These are phyloP conservation scores for Malassezia brasiliensis DNA, from an alignment of 1,284 basidiomycete species.

Conservation along the genomic window DNA sequence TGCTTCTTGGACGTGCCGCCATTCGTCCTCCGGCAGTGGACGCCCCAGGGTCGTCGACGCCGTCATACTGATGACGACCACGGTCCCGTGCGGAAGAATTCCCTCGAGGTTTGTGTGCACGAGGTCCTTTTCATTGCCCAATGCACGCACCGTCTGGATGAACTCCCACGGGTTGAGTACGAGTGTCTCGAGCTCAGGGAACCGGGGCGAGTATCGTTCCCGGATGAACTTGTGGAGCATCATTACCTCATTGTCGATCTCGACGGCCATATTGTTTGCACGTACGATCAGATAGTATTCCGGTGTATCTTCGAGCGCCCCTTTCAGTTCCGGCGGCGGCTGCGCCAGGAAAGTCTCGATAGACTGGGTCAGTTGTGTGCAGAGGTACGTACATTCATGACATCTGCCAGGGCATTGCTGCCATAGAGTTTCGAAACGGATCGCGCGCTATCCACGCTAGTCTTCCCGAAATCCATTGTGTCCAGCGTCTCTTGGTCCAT, in stretches of 20 bases:
- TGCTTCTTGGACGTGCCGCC: slow-evolving; percentile 71
- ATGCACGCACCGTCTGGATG: slow-evolving; percentile 74
- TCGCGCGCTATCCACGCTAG: slow-evolving; percentile 72
- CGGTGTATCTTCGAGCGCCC: slow-evolving; percentile 76
- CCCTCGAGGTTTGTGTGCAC: slow-evolving; percentile 70
- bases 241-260: slow-evolving; percentile 94
- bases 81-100: slow-evolving; percentile 77
- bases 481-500: slow-evolving; percentile 84
- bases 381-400: slow-evolving; percentile 37
- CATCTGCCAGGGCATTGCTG: slow-evolving; percentile 72
- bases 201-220: slow-evolving; percentile 90
- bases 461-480: slow-evolving; percentile 70
- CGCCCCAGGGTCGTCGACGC: slow-evolving; percentile 73
- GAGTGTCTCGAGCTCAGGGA: slow-evolving; percentile 91
- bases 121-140: slow-evolving; percentile 68
- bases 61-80: slow-evolving; percentile 91
- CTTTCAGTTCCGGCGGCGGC: slow-evolving; percentile 63
- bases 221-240: slow-evolving; percentile 99
- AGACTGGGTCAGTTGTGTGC: slow-evolving; percentile 54
- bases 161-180: slow-evolving; percentile 85
- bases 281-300: slow-evolving; percentile 94
- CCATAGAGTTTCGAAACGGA: slow-evolving; percentile 80
- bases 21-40: slow-evolving; percentile 61
- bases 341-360: slow-evolving; percentile 73
- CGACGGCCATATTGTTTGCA: slow-evolving; percentile 94